Conservation (phyloP, 495 filamentous ascomycete species). For the Annulohypoxylon bovei region DNA sequence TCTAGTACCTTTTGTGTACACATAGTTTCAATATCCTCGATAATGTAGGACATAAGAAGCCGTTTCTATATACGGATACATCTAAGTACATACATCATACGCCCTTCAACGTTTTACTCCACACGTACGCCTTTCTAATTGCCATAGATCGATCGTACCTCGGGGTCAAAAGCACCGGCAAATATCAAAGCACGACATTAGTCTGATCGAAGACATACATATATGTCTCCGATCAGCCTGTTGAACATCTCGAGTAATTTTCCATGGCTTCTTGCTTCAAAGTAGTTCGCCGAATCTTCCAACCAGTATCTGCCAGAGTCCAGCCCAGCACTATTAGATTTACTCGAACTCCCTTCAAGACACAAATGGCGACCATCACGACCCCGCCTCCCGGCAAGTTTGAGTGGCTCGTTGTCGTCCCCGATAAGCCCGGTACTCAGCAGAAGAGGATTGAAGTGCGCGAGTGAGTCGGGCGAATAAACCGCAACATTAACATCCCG, state of each 20-base stretch:
- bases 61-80: neutral
- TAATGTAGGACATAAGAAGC: neutral
- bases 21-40: neutral
- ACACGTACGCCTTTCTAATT: conserved; percentile 6
- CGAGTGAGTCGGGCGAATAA: conserved; percentile 62
- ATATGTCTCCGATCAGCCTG: neutral
- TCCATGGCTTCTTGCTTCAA: conserved; percentile 28
- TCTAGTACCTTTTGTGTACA: neutral
- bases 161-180: conserved; percentile 25
- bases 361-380: conserved; percentile 55
- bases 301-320: conserved; percentile 20
- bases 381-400: conserved; percentile 55
- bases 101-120: conserved; percentile 5
- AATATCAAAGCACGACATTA: conserved; percentile 24
- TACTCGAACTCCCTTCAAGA: conserved; percentile 26
- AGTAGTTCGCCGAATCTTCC: conserved; percentile 27
- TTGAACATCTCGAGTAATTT: neutral
- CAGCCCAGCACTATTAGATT: conserved; percentile 26
- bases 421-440: conserved; percentile 75
- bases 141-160: conserved; percentile 19
- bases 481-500: neutral
- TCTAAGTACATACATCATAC: neutral
- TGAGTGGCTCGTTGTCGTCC: conserved; percentile 88
- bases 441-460: conserved; percentile 76
- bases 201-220: conserved; percentile 13